Evolutionary conservation across 768 basidiomycete genomes (phyloP).

Genomic region (Rhodotorula babjevae): DNA sequence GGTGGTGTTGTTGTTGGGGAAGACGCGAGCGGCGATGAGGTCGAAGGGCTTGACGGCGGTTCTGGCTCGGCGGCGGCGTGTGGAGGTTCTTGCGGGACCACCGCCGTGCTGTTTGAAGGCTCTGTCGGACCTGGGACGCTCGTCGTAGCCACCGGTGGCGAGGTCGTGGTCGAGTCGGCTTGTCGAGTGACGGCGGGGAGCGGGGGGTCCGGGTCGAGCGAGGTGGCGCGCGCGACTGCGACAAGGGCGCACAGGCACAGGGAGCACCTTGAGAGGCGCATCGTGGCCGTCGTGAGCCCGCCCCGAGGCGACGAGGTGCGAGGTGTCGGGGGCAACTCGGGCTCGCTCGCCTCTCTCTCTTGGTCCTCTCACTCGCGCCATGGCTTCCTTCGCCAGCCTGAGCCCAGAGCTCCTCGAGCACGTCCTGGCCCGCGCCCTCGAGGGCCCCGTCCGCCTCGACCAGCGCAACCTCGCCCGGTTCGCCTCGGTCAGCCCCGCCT

Average conservation of each 20-base stretch:
- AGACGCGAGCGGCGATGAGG: not conserved
- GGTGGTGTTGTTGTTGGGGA: not conserved
- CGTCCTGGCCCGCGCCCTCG: not conserved
- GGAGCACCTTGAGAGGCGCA: too few species aligned
- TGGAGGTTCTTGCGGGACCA: not conserved
- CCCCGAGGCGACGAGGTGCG: not conserved
- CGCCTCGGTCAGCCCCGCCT: not conserved
- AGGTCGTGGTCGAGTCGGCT: not conserved
- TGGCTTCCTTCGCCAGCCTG: not conserved
- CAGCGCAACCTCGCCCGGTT: not conserved
- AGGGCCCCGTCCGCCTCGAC: not conserved
- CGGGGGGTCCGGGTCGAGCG: fast-evolving
- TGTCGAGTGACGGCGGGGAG: not conserved
- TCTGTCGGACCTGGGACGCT: not conserved
- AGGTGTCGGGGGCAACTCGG: not conserved
- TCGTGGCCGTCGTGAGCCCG: too few species aligned
- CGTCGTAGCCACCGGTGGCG: not conserved
- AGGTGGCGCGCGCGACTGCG: not conserved
- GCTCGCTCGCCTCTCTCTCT: not conserved
- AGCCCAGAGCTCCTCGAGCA: slow-evolving; percentile 4
- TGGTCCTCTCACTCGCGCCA: not conserved
- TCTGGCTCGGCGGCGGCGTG: not conserved
- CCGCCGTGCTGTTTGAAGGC: too few species aligned
- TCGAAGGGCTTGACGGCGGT: not conserved
- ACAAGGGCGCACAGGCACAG: not conserved